These are phyloP conservation scores for Bullera alba DNA, from an alignment of 768 basidiomycete genomes.

Conservation along the genomic window DNA sequence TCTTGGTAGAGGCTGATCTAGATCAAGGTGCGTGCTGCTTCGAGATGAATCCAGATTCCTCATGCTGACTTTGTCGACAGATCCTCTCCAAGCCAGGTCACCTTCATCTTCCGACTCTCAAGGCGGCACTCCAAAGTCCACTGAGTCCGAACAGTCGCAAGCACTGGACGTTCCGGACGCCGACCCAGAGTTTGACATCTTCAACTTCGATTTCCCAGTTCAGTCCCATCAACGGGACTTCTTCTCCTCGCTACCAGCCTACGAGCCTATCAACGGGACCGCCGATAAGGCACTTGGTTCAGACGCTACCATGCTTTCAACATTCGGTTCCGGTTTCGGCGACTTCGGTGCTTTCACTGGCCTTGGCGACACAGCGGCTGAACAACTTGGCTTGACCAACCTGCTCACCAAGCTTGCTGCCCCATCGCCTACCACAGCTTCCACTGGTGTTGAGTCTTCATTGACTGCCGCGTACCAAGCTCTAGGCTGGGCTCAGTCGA, in stretches of 20 bases:
- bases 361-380: constrained; percentile 20
- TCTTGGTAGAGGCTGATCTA: constrained; percentile 13
- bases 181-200: constrained; percentile 15
- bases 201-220: constrained; percentile 10
- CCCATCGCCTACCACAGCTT: constrained; percentile 5
- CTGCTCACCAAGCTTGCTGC: constrained; percentile 9
- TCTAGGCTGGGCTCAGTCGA: not conserved
- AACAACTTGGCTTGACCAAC: constrained; percentile 18
- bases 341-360: constrained; percentile 20
- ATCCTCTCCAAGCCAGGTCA: constrained; percentile 5
- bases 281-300: constrained; percentile 2
- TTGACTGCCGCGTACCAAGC: constrained; percentile 6
- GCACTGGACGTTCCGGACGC: constrained; percentile 21
- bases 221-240: constrained; percentile 5
- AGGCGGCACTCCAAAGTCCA: constrained; percentile 22
- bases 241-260: constrained; percentile 1
- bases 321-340: constrained; percentile 24
- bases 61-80: not conserved
- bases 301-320: constrained; percentile 28
- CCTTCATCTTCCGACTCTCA: constrained; percentile 8
- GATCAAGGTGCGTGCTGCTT: not conserved
- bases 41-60: not conserved
- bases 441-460: too few relatives aligned
- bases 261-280: not conserved
- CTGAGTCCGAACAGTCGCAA: constrained; percentile 30